Percentiles rank a stretch among this genome's conserved stretches.
phyloP scores from a whole-genome alignment of 768 basidiomycete species.

The Gloeopeniophorella convolvens region DNA sequence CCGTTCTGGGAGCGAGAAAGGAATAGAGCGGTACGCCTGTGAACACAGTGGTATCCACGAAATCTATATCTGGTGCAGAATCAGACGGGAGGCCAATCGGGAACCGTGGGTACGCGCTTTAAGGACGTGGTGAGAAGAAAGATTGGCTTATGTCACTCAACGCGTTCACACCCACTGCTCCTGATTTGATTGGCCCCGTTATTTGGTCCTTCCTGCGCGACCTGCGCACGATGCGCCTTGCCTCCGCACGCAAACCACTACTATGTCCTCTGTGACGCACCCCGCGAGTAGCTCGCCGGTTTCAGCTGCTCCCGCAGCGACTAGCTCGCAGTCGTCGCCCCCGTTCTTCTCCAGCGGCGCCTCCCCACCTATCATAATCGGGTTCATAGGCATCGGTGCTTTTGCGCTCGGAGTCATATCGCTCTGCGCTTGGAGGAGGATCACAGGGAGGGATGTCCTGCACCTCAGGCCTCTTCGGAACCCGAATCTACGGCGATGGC shows the following conservation, averaged over 20 bases:
- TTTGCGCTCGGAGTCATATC: not conserved
- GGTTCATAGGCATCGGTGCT: constrained; percentile 12
- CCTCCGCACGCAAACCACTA: not conserved
- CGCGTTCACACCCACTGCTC: not conserved
- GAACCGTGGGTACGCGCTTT: too few relatives aligned
- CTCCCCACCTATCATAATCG: constrained; percentile 10
- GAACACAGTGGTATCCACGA: too few relatives aligned
- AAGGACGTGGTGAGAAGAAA: too few relatives aligned
- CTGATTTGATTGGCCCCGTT: not conserved
- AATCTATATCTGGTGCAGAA: too few relatives aligned
- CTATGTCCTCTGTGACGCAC: not conserved
- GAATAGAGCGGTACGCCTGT: too few relatives aligned
- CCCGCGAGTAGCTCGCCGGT: not conserved
- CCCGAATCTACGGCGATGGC: not conserved
- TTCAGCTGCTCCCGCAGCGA: not conserved
- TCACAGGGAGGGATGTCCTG: not conserved
- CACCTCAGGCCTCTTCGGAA: too few relatives aligned
- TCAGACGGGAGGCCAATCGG: too few relatives aligned
- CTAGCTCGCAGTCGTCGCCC: not conserved
- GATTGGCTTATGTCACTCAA: too few relatives aligned
- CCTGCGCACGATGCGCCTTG: too few relatives aligned
- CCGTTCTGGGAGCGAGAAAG: too few relatives aligned
- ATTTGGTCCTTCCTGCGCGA: too few relatives aligned
- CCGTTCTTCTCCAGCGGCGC: not conserved
- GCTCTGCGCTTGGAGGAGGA: constrained; percentile 9